A percentile compares a stretch with the other conserved stretches of the same genome.
Evolutionary conservation across 106 monocot genomes (phyloP).

Genomic region (Allium sativum): DNA sequence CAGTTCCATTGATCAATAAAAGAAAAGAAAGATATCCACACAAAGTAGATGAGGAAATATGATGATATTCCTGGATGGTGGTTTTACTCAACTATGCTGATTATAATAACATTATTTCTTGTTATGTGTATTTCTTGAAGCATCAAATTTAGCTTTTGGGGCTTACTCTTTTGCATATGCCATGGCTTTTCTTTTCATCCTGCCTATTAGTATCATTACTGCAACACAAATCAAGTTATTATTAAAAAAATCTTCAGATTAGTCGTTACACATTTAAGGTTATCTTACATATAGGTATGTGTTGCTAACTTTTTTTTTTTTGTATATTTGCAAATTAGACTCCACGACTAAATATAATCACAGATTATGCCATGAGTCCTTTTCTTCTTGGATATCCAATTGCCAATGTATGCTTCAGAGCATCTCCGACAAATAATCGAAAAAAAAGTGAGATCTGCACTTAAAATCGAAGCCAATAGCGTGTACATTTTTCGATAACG

Average conservation of each 20-base stretch:
- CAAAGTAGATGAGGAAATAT: constrained; percentile 72
- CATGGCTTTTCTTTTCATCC: constrained; percentile 83
- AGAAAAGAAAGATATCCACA: constrained; percentile 78
- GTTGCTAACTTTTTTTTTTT: constrained; percentile 3
- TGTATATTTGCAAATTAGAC: constrained; percentile 32
- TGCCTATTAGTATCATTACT: constrained; percentile 91
- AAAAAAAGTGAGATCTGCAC: too few species aligned
- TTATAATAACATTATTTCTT: constrained; percentile 41
- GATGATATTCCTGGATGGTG: constrained; percentile 85
- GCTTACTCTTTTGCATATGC: constrained; percentile 72
- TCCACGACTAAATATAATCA: constrained; percentile 85
- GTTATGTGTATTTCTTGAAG: constrained; percentile 67
- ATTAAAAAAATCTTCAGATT: too few species aligned
- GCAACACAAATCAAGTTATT: constrained; percentile 99
- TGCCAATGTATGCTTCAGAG: constrained; percentile 90
- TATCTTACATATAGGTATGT: not conserved
- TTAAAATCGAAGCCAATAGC: too few species aligned
- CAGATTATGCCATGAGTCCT: constrained; percentile 82
- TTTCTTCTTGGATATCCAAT: constrained; percentile 77
- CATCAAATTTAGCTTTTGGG: constrained; percentile 88
- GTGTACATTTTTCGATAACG: too few species aligned
- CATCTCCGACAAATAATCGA: too few species aligned
- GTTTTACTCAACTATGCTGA: constrained; percentile 45
- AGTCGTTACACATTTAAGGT: too few species aligned
- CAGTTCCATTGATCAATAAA: constrained; percentile 59